Conservation (phyloP, 805 yeast species). For the Dipodascopsis tothii region DNA sequence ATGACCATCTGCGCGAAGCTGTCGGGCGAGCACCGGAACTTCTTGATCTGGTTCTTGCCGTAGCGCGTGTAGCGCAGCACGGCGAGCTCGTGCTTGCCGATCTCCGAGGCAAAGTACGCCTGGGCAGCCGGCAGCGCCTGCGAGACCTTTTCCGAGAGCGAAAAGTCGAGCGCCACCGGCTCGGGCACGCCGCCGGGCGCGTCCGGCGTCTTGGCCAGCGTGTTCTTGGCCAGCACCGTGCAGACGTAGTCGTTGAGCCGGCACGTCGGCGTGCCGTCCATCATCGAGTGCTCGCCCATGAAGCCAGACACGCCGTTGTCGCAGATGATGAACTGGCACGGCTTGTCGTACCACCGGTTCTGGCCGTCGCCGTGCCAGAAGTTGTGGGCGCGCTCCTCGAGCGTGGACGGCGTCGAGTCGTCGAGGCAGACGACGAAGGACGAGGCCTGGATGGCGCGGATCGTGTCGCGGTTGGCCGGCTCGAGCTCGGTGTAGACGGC, state of each 20-base stretch:
- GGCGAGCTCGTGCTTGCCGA: slow-evolving; percentile 61
- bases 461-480: slow-evolving; percentile 47
- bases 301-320: slow-evolving; percentile 86
- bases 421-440: slow-evolving; percentile 80
- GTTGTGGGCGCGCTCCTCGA: slow-evolving; percentile 74
- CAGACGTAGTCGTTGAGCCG: slow-evolving; percentile 73
- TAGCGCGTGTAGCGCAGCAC: slow-evolving; percentile 75
- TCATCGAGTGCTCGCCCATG: slow-evolving; percentile 91
- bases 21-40: slow-evolving; percentile 83
- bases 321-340: slow-evolving; percentile 72
- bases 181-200: slow-evolving; percentile 19
- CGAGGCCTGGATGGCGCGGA: slow-evolving; percentile 64
- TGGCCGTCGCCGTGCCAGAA: slow-evolving; percentile 94
- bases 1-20: slow-evolving; percentile 85
- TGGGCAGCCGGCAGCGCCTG: slow-evolving; percentile 50
- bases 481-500: slow-evolving; percentile 50
- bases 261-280: slow-evolving; percentile 97
- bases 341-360: slow-evolving; percentile 88
- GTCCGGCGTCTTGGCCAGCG: slow-evolving; percentile 28
- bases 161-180: slow-evolving; percentile 42
- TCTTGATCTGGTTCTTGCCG: slow-evolving; percentile 80
- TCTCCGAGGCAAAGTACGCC: slow-evolving; percentile 48
- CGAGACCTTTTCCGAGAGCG: slow-evolving; percentile 46
- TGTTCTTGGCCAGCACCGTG: slow-evolving; percentile 46
- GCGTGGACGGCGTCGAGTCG: slow-evolving; percentile 59